Conservation (phyloP, 805 yeast genomes). For the Saccharomyces cerevisiae region DNA sequence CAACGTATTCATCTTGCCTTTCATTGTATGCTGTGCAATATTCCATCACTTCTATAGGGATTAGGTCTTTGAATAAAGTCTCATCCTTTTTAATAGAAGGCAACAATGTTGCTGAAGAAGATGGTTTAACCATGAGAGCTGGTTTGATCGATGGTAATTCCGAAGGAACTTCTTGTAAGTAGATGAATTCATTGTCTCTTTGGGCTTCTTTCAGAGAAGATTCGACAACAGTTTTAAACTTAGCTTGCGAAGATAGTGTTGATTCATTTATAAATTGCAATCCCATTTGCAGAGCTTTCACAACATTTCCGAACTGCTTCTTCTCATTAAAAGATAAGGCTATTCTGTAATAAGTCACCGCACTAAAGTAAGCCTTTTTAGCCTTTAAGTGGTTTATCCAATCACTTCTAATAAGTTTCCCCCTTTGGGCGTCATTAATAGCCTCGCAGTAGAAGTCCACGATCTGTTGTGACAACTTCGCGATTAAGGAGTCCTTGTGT, state of each 20-base stretch:
- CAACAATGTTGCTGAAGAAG: conserved; percentile 9
- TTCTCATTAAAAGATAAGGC: conserved; percentile 34
- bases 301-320: conserved; percentile 61
- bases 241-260: conserved; percentile 25
- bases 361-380: conserved; percentile 57
- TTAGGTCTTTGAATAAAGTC: conserved; percentile 45
- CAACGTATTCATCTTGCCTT: conserved; percentile 48
- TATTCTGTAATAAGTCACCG: conserved; percentile 61
- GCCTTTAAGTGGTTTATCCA: conserved; percentile 57
- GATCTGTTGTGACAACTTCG: conserved; percentile 59
- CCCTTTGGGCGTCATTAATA: conserved; percentile 34
- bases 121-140: conserved; percentile 48
- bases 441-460: conserved; percentile 48
- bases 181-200: conserved; percentile 74
- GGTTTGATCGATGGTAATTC: conserved; percentile 36
- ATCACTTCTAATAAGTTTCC: conserved; percentile 47
- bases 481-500: conserved; percentile 49
- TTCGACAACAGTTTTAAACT: conserved; percentile 39
- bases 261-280: conserved; percentile 32
- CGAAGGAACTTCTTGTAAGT: conserved; percentile 56
- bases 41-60: conserved; percentile 62
- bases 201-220: conserved; percentile 48
- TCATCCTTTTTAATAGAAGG: conserved; percentile 14
- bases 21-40: conserved; percentile 61
- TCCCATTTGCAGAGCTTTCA: conserved; percentile 39